Conservation (phyloP, 2,329 filamentous ascomycete genomes). For the Chaetothyriales sp. region DNA sequence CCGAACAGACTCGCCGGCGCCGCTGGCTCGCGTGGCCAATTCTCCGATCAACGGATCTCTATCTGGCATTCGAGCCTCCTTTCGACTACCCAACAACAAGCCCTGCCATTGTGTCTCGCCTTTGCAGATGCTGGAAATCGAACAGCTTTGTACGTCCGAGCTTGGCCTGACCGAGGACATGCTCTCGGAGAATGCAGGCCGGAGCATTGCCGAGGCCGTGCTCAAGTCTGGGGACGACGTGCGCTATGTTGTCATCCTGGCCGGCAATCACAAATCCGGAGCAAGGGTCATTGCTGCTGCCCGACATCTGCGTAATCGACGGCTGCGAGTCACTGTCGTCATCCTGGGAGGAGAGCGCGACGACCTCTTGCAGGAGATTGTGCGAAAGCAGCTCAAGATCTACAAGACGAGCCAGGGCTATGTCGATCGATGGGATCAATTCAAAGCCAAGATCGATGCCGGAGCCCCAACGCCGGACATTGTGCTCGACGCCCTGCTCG, state of each 20-base stretch:
- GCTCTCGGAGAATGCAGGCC: conserved; percentile 79
- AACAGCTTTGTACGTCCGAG: conserved; percentile 78
- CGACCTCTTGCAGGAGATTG: conserved; percentile 61
- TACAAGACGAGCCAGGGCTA: conserved; percentile 71
- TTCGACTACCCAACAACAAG: conserved; percentile 41
- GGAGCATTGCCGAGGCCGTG: conserved; percentile 74
- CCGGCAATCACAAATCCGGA: conserved; percentile 86
- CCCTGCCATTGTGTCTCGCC: conserved; percentile 47
- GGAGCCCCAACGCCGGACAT: conserved; percentile 53
- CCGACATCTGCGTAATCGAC: conserved; percentile 72
- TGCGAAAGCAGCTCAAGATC: conserved; percentile 67
- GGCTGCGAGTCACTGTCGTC: conserved; percentile 65
- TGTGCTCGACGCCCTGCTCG: conserved; percentile 78
- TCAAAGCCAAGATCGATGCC: conserved; percentile 30
- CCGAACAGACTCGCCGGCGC: conserved; percentile 15
- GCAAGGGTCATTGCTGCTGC: conserved; percentile 71
- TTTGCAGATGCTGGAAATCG: conserved; percentile 78
- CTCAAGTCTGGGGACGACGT: conserved; percentile 42
- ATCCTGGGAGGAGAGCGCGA: conserved; percentile 75
- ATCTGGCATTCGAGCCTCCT: conserved; percentile 19
- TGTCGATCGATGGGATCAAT: conserved; percentile 47
- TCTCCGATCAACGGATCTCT: conserved; percentile 27
- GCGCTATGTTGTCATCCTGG: conserved; percentile 53
- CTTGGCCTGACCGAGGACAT: conserved; percentile 76
- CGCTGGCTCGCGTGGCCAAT: conserved; percentile 18